Percentiles rank a stretch among this genome's conserved stretches.
Evolutionary conservation across 2,329 filamentous ascomycete genomes (phyloP).

Genomic region (Botrytis deweyae): DNA sequence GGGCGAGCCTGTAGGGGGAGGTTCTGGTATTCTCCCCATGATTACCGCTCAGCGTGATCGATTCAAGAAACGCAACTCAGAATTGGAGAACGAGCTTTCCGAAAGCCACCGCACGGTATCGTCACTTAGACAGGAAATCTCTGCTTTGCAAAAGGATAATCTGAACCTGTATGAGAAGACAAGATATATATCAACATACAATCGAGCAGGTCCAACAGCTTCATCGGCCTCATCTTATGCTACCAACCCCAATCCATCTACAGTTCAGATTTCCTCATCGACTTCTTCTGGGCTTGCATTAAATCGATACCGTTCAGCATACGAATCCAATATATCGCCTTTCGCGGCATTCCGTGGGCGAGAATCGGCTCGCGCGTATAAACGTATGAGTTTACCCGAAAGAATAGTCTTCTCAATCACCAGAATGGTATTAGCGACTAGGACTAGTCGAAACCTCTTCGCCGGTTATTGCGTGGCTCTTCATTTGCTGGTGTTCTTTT

Average conservation of each 20-base stretch:
- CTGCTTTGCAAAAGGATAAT: conserved; percentile 93
- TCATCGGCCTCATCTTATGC: conserved; percentile 66
- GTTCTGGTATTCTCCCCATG: conserved; percentile 93
- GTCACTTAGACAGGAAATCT: conserved; percentile 84
- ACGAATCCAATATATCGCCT: conserved; percentile 92
- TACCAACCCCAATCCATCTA: conserved; percentile 72
- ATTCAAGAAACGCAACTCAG: conserved; percentile 92
- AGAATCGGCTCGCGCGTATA: conserved; percentile 86
- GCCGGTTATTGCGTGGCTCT: conserved; percentile 86
- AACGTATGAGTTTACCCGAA: conserved; percentile 89
- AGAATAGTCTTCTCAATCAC: conserved; percentile 88
- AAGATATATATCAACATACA: conserved; percentile 92
- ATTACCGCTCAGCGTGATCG: conserved; percentile 96
- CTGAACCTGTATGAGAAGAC: conserved; percentile 96
- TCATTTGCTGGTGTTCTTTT: conserved; percentile 82
- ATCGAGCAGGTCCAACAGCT: conserved; percentile 61
- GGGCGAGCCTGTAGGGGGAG: conserved; percentile 67
- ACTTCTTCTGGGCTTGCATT: conserved; percentile 65
- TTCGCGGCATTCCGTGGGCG: conserved; percentile 95
- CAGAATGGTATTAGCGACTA: conserved; percentile 83
- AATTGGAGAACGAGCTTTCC: conserved; percentile 87
- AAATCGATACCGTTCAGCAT: conserved; percentile 86
- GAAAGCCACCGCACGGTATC: conserved; percentile 80
- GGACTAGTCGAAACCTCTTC: conserved; percentile 90
- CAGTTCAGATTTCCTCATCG: conserved; percentile 60